Conservation (phyloP, 2,329 filamentous ascomycete genomes). For the Aspergillus quadricinctus region DNA sequence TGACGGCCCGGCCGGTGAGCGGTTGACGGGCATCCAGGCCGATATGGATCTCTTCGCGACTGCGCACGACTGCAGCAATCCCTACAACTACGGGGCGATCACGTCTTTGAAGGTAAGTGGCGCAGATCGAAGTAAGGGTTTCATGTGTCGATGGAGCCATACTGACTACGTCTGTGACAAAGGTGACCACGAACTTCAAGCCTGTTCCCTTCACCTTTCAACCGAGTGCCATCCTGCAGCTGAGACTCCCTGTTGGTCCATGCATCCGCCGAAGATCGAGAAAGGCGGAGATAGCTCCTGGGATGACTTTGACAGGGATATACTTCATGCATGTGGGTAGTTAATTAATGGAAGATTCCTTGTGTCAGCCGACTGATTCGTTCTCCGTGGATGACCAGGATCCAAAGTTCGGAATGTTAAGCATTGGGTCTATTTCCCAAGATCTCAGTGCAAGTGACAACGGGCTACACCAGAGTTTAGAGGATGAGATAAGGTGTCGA, state of each 20-base stretch:
- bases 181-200: constrained; percentile 16
- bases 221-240: constrained; percentile 12
- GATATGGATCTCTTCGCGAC: not conserved
- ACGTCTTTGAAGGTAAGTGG: no score
- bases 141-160: not conserved
- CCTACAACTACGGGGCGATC: no score
- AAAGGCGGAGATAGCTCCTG: constrained; percentile 9
- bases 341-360: not conserved
- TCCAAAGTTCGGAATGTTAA: not conserved
- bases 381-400: not conserved
- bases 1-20: constrained; percentile 16
- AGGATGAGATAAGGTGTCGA: not conserved
- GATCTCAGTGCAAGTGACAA: not conserved
- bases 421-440: not conserved
- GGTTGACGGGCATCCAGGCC: constrained; percentile 10
- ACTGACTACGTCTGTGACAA: not conserved
- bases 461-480: not conserved
- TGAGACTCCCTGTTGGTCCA: constrained; percentile 10
- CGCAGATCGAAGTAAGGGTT: not conserved
- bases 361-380: not conserved
- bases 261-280: constrained; percentile 4
- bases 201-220: constrained; percentile 12
- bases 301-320: constrained; percentile 17
- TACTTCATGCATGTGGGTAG: constrained; percentile 17
- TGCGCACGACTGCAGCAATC: no score